These are phyloP conservation scores for Pterulicium gracile DNA, from an alignment of 1,284 basidiomycete species.

Conservation along the genomic window DNA sequence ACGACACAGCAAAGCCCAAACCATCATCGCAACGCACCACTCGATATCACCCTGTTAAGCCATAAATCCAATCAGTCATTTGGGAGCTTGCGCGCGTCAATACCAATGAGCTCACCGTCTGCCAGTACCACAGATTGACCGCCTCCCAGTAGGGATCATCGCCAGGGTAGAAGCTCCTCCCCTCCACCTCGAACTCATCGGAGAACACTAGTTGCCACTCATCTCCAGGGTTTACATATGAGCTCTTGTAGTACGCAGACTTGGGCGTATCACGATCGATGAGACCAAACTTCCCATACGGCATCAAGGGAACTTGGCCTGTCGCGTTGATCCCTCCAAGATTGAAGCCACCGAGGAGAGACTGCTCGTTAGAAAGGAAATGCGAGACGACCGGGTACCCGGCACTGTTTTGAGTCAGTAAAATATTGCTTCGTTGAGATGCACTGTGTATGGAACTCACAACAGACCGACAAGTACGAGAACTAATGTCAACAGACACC, in stretches of 20 bases:
- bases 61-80: background rate
- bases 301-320: constrained; percentile 29
- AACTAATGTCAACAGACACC: background rate
- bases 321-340: constrained; percentile 45
- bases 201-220: constrained; percentile 13
- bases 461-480: background rate
- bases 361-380: background rate
- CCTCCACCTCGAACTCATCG: constrained; percentile 16
- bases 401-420: background rate
- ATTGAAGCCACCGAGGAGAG: constrained; percentile 32
- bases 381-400: background rate
- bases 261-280: constrained; percentile 45
- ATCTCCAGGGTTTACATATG: constrained; percentile 10
- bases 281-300: constrained; percentile 31
- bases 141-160: constrained; percentile 26
- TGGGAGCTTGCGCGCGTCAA: no score
- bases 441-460: background rate
- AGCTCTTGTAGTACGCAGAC: constrained; percentile 20
- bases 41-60: background rate
- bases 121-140: constrained; percentile 29
- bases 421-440: background rate
- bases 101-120: constrained; percentile 23
- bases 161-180: constrained; percentile 22
- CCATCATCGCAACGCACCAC: background rate
- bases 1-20: background rate